A percentile compares a stretch with the other conserved stretches of the same genome.
phyloP scores from a whole-genome alignment of 176 grass and related monocot species.

The Zea mays region Zm-B73-REFERENCE-NAM-5.0 NC_050096.1:49645001-49645500 shows the following conservation, averaged over 20 bases:
- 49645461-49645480: too few relatives aligned
- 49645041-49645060: neutral
- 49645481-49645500: too few relatives aligned
- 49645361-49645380: neutral
- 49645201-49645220: neutral
- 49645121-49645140: too few relatives aligned
- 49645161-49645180: too few relatives aligned
- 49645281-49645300: neutral
- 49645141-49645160: too few relatives aligned
- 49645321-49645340: neutral
- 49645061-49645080: neutral
- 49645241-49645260: neutral
- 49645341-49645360: neutral
- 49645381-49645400: constrained; percentile 2
- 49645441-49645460: too few relatives aligned
- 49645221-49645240: neutral
- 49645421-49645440: too few relatives aligned
- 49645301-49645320: constrained; percentile 7
- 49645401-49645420: too few relatives aligned
- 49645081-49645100: too few relatives aligned
- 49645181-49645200: neutral
- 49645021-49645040: neutral
- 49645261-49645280: neutral
- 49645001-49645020: neutral
- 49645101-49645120: too few relatives aligned